These are phyloP conservation scores for Uronychia binucleata DNA, from an alignment of 73 alveolate genomes.

Conservation along the genomic window DNA sequence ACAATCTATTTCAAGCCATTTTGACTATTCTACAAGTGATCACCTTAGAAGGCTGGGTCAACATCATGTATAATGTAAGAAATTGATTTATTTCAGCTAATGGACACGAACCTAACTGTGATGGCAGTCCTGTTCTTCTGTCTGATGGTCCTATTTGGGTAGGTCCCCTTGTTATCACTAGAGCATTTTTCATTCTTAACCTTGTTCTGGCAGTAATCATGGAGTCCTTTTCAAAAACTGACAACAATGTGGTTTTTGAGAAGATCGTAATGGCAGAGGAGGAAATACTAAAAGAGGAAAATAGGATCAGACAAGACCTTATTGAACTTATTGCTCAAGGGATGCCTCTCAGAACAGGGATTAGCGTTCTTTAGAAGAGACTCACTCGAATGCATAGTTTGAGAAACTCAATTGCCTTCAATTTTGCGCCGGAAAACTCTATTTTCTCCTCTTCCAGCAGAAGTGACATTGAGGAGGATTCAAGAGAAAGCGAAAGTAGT, in stretches of 20 bases:
- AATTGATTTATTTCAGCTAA: background rate
- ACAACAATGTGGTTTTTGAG: background rate
- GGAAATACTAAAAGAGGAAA: background rate
- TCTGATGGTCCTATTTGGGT: background rate
- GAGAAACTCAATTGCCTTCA: no score
- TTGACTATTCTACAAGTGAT: conserved; percentile 63
- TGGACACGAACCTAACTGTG: conserved; percentile 37
- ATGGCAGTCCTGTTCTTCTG: conserved; percentile 38
- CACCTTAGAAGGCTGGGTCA: conserved; percentile 67
- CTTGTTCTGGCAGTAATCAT: conserved; percentile 69
- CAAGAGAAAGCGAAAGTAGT: no score
- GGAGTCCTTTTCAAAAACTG: background rate
- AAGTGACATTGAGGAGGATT: no score
- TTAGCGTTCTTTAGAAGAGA: background rate
- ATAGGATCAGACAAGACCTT: background rate
- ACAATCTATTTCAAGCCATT: conserved; percentile 59
- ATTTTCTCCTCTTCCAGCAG: no score
- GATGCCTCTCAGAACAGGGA: background rate
- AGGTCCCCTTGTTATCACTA: background rate
- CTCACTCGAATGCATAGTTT: conserved; percentile 5
- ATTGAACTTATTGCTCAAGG: background rate
- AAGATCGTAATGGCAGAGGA: background rate
- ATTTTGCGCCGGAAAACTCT: no score
- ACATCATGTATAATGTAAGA: conserved; percentile 40
- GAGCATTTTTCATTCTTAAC: conserved; percentile 63